Base-by-base conservation (phyloP, 805 yeast species). In the Zygoascus ofunaensis region DNA sequence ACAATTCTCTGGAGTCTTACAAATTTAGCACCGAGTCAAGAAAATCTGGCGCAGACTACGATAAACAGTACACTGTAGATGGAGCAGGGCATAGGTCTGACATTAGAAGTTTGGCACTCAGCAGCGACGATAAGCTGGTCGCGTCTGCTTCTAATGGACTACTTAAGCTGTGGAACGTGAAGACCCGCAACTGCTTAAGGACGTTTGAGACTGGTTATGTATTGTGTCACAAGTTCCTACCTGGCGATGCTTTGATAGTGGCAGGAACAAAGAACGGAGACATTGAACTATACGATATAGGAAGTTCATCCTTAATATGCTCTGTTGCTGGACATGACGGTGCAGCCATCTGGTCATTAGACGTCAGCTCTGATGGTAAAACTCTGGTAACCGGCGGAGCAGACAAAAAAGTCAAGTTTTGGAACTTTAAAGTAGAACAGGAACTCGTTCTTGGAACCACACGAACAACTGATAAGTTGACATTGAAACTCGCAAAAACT, bases 61-160 rank as follows among this genome's bases (percentile, higher is more conserved):
- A 47, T 18, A 41, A 73, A 51, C 64, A 70, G 37, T 75, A 75
- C 54, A 63, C 79, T 2, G 69, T 92, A 19, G 95, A 87, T 41
- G 63, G 78, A 35, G 73, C 76, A 43, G 99, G 98, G 18, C 97
- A 89, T 62, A 77, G 97, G 59, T 78, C 87, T 2, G 99, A 92
- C 62, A 73, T 90, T 22, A 74, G 98, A 55, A 73, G 94, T 3
- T 68, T 86, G 58, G 89, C 87, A 53, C 70, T 92, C 30, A 82
- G 94, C 45, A 76, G 79, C 44, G 96, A 90, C 64, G 77, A 80
- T 60, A 78, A 77, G 59, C 66, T 92, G 46, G 66, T 90, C 35
- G 94, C 87, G 2, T 82, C 95, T 1, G 96, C 95, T 0, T 82
- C 96, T 2, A 87, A 87, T 57, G 97, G 97, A 19, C 74, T 77